Evolutionary conservation across 2,329 filamentous ascomycete genomes (phyloP), one percentile per base, ranked within the genome.

Genomic region (Paecilomyces sp.): DNA sequence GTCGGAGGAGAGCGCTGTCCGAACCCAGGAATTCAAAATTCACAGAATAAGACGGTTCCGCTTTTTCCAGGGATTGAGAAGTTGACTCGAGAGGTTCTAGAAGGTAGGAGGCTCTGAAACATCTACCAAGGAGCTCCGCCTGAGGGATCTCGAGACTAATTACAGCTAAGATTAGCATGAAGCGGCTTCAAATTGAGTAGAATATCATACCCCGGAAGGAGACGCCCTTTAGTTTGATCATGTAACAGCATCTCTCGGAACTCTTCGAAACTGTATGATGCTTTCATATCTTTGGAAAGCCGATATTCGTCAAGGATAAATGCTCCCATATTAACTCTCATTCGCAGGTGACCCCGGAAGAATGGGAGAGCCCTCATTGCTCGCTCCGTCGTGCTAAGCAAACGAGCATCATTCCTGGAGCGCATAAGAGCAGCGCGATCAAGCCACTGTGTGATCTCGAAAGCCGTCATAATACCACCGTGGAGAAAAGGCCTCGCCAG

Each of bases 261-360:
- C 51, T 79, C 75, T 50, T 73, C 70, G 59, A 75, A 70, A 2
- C 61, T 60, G 61, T 76, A 75, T 31, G 61, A 64, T 4, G 60
- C 25, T 34, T 65, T 66, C 11, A 62, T 64, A 33, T 71, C 62
- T 1, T 64, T 56, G 0, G 74, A 70, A 18, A 62, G 57, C 13
- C 70, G 69, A 57, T 74, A 79, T 12, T 70, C 64, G 9, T 72
- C 68, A 25, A 79, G 68, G 3, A 75, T 67, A 58, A 79, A 75
- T 3, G 70, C 68, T 3, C 77, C 77, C 55, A 80, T 72, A 25
- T 75, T 75, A 2, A 77, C 69, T 47, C 77, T 70, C 74, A 80
- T 76, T 11, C 74, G 73, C 34, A 76, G 61, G 59, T 74, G 69
- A 30, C 73, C 70, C 55, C 69, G 67, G 18, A 74, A 66, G 53